These are phyloP conservation scores for Xylaria polymorpha DNA, from an alignment of 2,329 filamentous ascomycete species.

Conservation along the genomic window DNA sequence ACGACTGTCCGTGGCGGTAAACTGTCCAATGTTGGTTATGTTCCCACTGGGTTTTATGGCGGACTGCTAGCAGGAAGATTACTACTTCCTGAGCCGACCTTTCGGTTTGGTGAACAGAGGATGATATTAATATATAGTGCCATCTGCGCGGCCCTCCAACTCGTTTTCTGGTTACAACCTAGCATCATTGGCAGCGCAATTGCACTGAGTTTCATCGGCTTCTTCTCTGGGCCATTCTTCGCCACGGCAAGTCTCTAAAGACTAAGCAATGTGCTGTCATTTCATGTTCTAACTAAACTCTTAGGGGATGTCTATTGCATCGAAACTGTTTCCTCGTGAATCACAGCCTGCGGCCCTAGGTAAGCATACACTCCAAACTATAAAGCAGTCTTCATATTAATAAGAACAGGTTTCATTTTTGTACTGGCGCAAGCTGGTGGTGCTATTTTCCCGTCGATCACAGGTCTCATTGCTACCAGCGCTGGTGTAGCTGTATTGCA, in stretches of 20 bases:
- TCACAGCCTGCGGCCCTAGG: constrained; percentile 61
- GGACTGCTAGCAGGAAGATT: constrained; percentile 68
- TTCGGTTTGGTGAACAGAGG: constrained; percentile 66
- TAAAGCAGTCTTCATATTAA: not conserved
- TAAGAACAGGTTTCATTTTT: constrained; percentile 57
- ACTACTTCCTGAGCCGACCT: constrained; percentile 68
- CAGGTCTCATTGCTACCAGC: constrained; percentile 59
- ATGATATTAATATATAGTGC: constrained; percentile 68
- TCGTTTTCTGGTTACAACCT: constrained; percentile 72
- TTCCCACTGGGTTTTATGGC: constrained; percentile 70
- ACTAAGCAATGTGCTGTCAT: not conserved
- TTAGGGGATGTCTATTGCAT: constrained; percentile 64
- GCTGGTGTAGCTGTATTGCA: constrained; percentile 60
- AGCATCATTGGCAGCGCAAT: constrained; percentile 67
- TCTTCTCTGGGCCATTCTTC: constrained; percentile 66
- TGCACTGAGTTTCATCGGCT: constrained; percentile 63
- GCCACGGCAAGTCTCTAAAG: constrained; percentile 56
- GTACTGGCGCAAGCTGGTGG: constrained; percentile 64
- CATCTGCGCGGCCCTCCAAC: constrained; percentile 64
- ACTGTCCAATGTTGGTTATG: constrained; percentile 64
- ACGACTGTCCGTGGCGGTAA: constrained; percentile 68
- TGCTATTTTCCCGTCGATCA: constrained; percentile 63
- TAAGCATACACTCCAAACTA: constrained; percentile 39
- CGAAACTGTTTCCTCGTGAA: constrained; percentile 60
- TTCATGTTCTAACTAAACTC: constrained; percentile 6